Conservation (phyloP, 257 asterid species). For the Ophiorrhiza pumila region DNA sequence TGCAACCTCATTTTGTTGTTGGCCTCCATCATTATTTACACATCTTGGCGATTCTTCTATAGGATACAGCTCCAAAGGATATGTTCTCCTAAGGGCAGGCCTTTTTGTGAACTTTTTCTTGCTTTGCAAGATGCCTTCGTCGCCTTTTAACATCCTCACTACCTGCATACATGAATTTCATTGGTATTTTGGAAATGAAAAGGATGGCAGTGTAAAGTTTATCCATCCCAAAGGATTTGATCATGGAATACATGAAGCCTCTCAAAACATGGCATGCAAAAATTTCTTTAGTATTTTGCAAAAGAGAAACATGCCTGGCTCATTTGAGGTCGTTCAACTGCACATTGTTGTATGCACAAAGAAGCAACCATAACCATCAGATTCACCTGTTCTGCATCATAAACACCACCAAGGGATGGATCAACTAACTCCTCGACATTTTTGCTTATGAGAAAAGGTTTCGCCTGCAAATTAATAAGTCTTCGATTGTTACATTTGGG, state of each 20-base stretch:
- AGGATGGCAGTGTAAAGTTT: neutral
- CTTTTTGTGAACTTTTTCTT: constrained; percentile 66
- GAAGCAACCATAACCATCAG: constrained; percentile 66
- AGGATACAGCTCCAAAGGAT: constrained; percentile 20
- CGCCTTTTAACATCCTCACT: constrained; percentile 68
- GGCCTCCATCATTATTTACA: constrained; percentile 10
- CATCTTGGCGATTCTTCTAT: constrained; percentile 18
- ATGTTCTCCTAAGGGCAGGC: constrained; percentile 60
- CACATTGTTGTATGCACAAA: constrained; percentile 59
- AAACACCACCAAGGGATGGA: constrained; percentile 56
- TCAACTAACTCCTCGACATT: constrained; percentile 54
- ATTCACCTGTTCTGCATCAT: constrained; percentile 61
- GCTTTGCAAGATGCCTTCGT: constrained; percentile 49
- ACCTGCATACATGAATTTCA: constrained; percentile 37
- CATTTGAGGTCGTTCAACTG: constrained; percentile 85
- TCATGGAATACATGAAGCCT: too few relatives aligned
- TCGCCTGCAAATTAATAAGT: constrained; percentile 72
- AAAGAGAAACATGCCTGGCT: constrained; percentile 56
- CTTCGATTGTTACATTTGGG: too few relatives aligned
- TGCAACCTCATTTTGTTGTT: constrained; percentile 18
- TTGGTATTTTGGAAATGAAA: neutral
- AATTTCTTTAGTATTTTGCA: neutral
- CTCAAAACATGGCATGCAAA: neutral
- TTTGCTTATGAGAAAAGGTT: constrained; percentile 56
- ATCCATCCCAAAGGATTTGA: neutral